Evolutionary conservation across 495 filamentous ascomycete genomes (phyloP).

Genomic region (Neurospora discreta): DNA sequence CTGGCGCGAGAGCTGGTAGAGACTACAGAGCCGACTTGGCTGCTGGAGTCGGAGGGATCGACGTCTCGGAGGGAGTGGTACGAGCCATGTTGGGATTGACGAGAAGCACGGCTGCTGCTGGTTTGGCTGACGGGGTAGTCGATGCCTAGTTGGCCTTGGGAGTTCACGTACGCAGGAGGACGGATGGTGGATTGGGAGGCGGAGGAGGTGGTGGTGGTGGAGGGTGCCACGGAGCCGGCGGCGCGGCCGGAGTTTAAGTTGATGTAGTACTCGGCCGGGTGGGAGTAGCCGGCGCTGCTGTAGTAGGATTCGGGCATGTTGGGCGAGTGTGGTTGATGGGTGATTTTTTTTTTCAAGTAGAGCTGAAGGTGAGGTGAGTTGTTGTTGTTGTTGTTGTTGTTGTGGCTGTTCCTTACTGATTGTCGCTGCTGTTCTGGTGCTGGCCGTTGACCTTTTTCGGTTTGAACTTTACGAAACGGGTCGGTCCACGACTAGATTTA

Average conservation of each 20-base stretch:
- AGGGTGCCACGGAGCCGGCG: neutral
- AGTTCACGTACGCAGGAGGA: neutral
- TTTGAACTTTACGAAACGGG: neutral
- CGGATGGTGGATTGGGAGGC: neutral
- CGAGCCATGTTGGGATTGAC: neutral
- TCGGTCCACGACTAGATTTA: neutral
- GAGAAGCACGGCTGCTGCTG: neutral
- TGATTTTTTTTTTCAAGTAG: neutral
- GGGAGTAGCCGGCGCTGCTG: neutral
- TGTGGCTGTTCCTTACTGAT: neutral
- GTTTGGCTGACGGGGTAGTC: neutral
- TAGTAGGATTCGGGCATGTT: neutral
- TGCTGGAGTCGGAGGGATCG: neutral
- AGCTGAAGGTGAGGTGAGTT: neutral
- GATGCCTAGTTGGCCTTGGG: neutral
- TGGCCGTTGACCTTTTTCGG: neutral
- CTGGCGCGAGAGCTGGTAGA: neutral
- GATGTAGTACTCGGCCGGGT: neutral
- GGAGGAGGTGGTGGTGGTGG: neutral
- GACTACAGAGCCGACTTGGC: neutral
- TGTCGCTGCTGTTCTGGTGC: neutral
- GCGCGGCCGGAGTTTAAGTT: neutral
- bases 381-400: neutral
- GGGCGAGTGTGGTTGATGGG: neutral
- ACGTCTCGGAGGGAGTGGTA: neutral